Conservation (phyloP, 169 alveolate genomes). For the Eimeria falciformis region DNA sequence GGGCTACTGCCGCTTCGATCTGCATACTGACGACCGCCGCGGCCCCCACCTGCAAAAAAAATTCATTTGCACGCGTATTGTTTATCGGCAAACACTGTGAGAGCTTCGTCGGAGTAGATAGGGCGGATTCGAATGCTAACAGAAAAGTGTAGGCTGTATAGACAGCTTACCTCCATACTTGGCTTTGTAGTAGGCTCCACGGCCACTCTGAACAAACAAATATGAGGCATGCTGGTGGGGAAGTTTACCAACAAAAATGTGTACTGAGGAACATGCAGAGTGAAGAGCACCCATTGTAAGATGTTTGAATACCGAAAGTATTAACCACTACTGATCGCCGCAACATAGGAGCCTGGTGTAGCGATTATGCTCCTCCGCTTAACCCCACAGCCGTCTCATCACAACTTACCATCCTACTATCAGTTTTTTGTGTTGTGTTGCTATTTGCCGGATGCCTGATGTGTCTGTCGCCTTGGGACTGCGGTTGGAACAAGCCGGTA, state of each 20-base stretch:
- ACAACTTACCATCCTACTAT: too few relatives aligned
- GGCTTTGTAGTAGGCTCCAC: conserved; percentile 77
- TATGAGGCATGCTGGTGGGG: neutral
- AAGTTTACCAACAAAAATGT: neutral
- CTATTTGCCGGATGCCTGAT: too few relatives aligned
- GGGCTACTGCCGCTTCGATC: neutral
- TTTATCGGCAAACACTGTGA: neutral
- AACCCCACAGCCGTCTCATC: too few relatives aligned
- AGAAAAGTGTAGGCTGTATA: neutral
- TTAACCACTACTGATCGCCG: too few relatives aligned
- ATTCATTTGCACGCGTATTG: neutral
- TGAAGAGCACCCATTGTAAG: too few relatives aligned
- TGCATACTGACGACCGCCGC: conserved; percentile 29
- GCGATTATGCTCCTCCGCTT: too few relatives aligned
- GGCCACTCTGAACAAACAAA: conserved; percentile 62
- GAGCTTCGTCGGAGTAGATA: too few relatives aligned
- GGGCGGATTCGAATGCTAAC: neutral
- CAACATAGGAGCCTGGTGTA: too few relatives aligned
- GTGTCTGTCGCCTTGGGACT: too few relatives aligned
- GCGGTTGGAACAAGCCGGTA: too few relatives aligned
- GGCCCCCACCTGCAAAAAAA: conserved; percentile 14
- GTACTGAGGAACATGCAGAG: neutral
- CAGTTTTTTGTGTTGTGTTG: too few relatives aligned
- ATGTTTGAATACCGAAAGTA: too few relatives aligned
- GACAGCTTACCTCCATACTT: conserved; percentile 42